Conservation (phyloP, 345 rosid genomes). For the Cardamine resedifolia region DNA sequence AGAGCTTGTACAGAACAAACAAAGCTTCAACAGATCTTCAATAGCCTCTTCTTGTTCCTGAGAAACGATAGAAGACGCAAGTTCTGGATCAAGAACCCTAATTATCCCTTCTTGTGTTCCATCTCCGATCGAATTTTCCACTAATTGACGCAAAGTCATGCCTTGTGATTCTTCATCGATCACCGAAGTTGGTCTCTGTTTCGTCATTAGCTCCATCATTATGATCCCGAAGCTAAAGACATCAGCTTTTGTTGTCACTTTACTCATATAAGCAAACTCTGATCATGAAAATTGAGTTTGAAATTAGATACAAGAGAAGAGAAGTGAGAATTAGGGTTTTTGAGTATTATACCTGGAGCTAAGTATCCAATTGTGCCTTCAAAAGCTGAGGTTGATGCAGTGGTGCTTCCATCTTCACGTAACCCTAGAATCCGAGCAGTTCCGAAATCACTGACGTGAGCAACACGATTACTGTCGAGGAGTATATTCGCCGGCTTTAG, state of each 20-base stretch:
- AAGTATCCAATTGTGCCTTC: constrained; percentile 89
- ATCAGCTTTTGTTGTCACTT: constrained; percentile 74
- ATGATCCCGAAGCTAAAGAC: constrained; percentile 79
- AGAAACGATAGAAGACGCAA: not conserved
- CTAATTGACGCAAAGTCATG: constrained; percentile 51
- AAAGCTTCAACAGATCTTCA: constrained; percentile 46
- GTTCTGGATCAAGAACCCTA: constrained; percentile 30
- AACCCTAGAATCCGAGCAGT: constrained; percentile 77
- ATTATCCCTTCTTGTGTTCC: constrained; percentile 38
- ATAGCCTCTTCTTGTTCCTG: constrained; percentile 10
- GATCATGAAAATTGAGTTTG: constrained; percentile 11
- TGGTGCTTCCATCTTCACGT: constrained; percentile 51
- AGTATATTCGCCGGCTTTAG: constrained; percentile 86
- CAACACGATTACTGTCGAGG: constrained; percentile 57
- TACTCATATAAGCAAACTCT: constrained; percentile 89
- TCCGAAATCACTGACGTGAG: constrained; percentile 96
- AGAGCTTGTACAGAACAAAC: constrained; percentile 56
- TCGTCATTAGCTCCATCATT: constrained; percentile 72
- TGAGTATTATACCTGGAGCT: constrained; percentile 71
- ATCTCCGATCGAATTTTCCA: constrained; percentile 47
- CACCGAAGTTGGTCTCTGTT: constrained; percentile 71
- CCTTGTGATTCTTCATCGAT: constrained; percentile 49
- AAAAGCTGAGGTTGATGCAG: constrained; percentile 61
- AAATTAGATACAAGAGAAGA: not conserved
- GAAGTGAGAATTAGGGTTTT: not conserved